phyloP scores from a whole-genome alignment of 1,284 basidiomycete species.

The Albatrellus sp. region DNA sequence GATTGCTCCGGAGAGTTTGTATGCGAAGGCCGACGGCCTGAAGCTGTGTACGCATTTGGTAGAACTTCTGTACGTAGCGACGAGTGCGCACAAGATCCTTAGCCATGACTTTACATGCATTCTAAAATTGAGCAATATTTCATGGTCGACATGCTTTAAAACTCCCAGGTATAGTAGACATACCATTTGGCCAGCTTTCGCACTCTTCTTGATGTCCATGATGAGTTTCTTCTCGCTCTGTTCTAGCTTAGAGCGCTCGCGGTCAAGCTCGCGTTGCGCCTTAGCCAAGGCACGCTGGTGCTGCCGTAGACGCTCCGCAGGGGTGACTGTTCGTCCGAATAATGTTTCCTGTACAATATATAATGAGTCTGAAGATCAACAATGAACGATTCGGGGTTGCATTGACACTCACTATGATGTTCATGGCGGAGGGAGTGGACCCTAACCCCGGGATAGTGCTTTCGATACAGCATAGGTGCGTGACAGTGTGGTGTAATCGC shows the following conservation, averaged over 20 bases:
- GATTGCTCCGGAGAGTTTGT: constrained; percentile 92
- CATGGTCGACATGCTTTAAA: constrained; percentile 1
- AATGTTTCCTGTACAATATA: constrained; percentile 62
- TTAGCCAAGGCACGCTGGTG: constrained; percentile 12
- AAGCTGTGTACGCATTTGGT: constrained; percentile 96
- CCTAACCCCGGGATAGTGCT: not conserved
- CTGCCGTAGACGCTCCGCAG: constrained; percentile 65
- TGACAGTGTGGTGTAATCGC: too few relatives aligned
- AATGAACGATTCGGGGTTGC: not conserved
- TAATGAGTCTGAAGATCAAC: not conserved
- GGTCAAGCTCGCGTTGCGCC: constrained; percentile 22
- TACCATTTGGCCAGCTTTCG: constrained; percentile 93
- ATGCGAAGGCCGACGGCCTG: constrained; percentile 94
- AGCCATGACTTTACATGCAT: constrained; percentile 98
- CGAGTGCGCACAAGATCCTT: constrained; percentile 96
- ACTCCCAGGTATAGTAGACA: constrained; percentile 15
- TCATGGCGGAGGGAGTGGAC: constrained; percentile 34
- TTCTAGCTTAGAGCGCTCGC: constrained; percentile 80
- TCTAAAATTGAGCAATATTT: constrained; percentile 31
- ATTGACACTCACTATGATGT: constrained; percentile 48
- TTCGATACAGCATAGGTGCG: too few relatives aligned
- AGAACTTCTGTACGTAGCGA: constrained; percentile 95
- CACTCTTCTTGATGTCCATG: constrained; percentile 91
- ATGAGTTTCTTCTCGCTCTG: constrained; percentile 91
- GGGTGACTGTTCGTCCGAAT: constrained; percentile 89